phyloP scores from a whole-genome alignment of 352 stramenopile species.

The Pythium rishiriense region DNA sequence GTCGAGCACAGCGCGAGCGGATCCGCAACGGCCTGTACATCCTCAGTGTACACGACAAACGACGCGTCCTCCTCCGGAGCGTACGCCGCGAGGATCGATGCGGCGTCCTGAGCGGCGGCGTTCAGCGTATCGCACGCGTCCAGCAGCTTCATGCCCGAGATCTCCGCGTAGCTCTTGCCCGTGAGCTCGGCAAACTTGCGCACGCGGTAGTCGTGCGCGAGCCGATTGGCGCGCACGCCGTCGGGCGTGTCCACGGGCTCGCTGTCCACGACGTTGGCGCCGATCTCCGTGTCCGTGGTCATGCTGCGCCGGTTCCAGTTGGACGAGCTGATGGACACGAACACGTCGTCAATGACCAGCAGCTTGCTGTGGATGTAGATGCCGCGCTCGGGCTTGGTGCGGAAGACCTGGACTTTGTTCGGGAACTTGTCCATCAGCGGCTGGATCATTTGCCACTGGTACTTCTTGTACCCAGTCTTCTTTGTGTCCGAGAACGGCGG shows the following conservation, averaged over 20 bases:
- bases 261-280: slow-evolving; percentile 51
- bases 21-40: slow-evolving; percentile 7
- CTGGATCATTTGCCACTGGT: slow-evolving; percentile 53
- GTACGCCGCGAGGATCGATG: slow-evolving; percentile 2
- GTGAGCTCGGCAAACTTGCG: slow-evolving; percentile 62
- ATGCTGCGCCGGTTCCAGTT: slow-evolving; percentile 78
- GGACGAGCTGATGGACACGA: slow-evolving; percentile 50
- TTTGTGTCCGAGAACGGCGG: slow-evolving; percentile 24
- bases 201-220: slow-evolving; percentile 52
- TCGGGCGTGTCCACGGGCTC: slow-evolving; percentile 31
- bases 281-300: slow-evolving; percentile 63
- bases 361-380: slow-evolving; percentile 63
- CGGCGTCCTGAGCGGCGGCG: background rate
- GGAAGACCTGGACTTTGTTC: slow-evolving; percentile 56
- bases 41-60: slow-evolving; percentile 12
- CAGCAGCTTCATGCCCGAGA: slow-evolving; percentile 43
- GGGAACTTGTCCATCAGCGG: slow-evolving; percentile 43
- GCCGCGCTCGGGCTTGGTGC: slow-evolving; percentile 33
- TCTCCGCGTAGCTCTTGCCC: slow-evolving; percentile 30
- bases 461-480: slow-evolving; percentile 45
- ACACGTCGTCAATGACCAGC: slow-evolving; percentile 67
- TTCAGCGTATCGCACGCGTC: slow-evolving; percentile 34
- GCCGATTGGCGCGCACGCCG: slow-evolving; percentile 36
- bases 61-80: slow-evolving; percentile 7
- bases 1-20: background rate